Evolutionary conservation across 768 basidiomycete genomes (phyloP), one percentile per base, ranked within the genome.

Genomic region (Boletus vinaceobasis): DNA sequence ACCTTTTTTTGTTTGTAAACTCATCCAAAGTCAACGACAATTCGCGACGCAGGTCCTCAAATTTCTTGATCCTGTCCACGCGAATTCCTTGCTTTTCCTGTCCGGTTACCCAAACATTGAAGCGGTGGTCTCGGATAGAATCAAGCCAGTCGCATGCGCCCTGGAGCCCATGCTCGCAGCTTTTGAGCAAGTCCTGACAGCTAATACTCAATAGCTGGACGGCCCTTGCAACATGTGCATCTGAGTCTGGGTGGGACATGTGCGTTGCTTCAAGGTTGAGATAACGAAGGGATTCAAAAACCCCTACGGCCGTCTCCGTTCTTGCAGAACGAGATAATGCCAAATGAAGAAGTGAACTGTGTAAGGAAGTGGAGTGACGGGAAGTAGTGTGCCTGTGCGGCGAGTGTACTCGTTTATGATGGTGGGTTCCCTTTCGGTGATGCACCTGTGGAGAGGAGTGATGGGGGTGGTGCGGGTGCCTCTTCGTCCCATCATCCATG

Each of bases 271-370:
- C 87, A 3, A 90, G 72, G 57, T 88, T 81, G 53, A 88, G 72
- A 64, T 88, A 90, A 29, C 81, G 71, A 60, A 88, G 83, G 3
- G 80, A 81, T 71, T 90, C 88, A 55, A 90, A 90, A 14, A 87
- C 82, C 2, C 86, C 88, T 1, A 90, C 88, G 0, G 79, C 79
- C 29, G 76, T 72, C 61, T 88, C 84, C 21, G 58, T 60, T 58
- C 68, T 73, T 31, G 64, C 54, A 10, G 58, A 52, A 31, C 61
- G 71, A 32, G 67, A 64, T 15, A 74, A 56, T 0, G 78, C 65
- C 9, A 75, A 53, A 49, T 75, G 74, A 36, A 77, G 63, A 19
- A 79, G 62, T 8, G 77, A 75, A 10, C 69, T 64, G 33, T 78
- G 75, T 6, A 58, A 64, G 33, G 75, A 73, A 48, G 71, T 61